A percentile compares a stretch with the other conserved stretches of the same genome.
Evolutionary conservation across 768 basidiomycete species (phyloP).

Genomic region (Pluteus cervinus): DNA sequence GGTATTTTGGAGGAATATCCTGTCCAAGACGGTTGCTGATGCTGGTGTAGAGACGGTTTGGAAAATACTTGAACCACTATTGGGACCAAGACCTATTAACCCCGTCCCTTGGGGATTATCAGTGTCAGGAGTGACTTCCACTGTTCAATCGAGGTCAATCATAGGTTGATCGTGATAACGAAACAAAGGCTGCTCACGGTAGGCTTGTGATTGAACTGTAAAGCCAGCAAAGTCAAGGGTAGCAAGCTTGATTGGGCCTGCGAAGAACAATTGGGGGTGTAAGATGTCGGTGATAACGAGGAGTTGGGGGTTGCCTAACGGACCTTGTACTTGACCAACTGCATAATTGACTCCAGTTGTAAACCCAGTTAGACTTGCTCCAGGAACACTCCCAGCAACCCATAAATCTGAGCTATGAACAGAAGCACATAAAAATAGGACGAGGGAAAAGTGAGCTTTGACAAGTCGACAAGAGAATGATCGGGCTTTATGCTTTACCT

Average conservation of each 20-base stretch:
- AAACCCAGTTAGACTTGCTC: slow-evolving; percentile 30
- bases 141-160: slow-evolving; percentile 23
- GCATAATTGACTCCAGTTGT: slow-evolving; percentile 45
- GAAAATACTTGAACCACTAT: slow-evolving; percentile 45
- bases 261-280: not conserved
- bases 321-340: slow-evolving; percentile 46
- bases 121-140: slow-evolving; percentile 28
- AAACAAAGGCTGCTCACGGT: slow-evolving; percentile 30
- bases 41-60: slow-evolving; percentile 21
- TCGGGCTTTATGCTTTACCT: slow-evolving; percentile 34
- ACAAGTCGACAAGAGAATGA: too few species aligned
- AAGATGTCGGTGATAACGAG: not conserved
- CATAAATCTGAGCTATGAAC: slow-evolving; percentile 55
- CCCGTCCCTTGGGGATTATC: slow-evolving; percentile 24
- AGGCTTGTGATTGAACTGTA: slow-evolving; percentile 38
- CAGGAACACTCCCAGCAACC: slow-evolving; percentile 40
- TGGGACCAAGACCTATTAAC: slow-evolving; percentile 48
- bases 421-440: not conserved
- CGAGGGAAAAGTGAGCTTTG: not conserved
- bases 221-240: slow-evolving; percentile 38
- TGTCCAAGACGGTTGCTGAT: slow-evolving; percentile 54
- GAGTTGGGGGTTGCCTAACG: slow-evolving; percentile 5
- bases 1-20: slow-evolving; percentile 55
- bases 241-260: slow-evolving; percentile 42
- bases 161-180: slow-evolving; percentile 1